phyloP scores from a whole-genome alignment of 2,329 filamentous ascomycete genomes.

The Fusarium pseudonygamai region DNA sequence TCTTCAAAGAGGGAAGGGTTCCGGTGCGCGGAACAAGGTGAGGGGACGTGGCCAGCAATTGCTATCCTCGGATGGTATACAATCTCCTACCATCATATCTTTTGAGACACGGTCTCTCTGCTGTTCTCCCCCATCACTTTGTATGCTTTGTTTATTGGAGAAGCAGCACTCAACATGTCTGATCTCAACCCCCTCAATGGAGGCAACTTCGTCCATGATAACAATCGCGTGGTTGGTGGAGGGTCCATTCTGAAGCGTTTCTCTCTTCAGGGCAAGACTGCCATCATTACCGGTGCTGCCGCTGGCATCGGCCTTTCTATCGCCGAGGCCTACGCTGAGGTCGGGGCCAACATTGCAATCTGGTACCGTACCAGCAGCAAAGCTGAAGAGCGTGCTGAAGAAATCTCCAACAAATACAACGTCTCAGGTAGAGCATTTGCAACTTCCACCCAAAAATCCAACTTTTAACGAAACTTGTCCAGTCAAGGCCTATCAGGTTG shows the following conservation, averaged over 20 bases:
- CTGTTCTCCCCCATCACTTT: neutral
- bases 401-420: constrained; percentile 69
- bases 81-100: neutral
- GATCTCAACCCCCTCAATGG: constrained; percentile 38
- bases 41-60: neutral
- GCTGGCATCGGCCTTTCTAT: constrained; percentile 72
- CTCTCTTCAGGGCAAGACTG: constrained; percentile 73
- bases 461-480: constrained; percentile 28
- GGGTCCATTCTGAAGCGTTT: constrained; percentile 53
- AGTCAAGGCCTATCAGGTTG: constrained; percentile 69
- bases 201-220: constrained; percentile 41
- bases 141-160: neutral
- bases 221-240: constrained; percentile 35
- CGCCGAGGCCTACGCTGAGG: constrained; percentile 70
- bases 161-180: constrained; percentile 22
- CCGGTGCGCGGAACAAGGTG: constrained; percentile 10
- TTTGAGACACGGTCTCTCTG: neutral
- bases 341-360: constrained; percentile 73
- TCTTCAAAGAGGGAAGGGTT: neutral
- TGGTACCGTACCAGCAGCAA: constrained; percentile 74
- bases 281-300: constrained; percentile 71
- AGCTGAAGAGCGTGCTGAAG: constrained; percentile 66
- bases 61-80: constrained; percentile 8
- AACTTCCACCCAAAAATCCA: neutral
- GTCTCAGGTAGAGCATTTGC: constrained; percentile 63